These are phyloP conservation scores for Diplodia seriata DNA, from an alignment of 2,329 filamentous ascomycete genomes.

Conservation along the genomic window DNA sequence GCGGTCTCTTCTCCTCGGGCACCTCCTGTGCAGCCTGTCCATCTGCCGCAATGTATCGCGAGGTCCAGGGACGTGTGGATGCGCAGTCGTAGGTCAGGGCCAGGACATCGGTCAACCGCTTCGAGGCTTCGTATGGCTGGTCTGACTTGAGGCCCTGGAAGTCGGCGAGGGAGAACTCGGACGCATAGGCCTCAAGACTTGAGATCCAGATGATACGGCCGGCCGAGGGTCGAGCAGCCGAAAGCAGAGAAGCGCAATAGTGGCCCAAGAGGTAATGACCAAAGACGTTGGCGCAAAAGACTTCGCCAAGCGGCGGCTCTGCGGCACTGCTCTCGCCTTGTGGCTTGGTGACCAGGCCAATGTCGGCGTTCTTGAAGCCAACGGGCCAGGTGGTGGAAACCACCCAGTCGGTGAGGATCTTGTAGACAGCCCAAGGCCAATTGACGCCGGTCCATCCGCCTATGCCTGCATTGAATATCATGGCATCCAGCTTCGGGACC, in stretches of 20 bases:
- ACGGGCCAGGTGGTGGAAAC: constrained; percentile 76
- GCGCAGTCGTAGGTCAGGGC: constrained; percentile 75
- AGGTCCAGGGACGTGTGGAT: constrained; percentile 63
- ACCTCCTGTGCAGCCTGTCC: constrained; percentile 35
- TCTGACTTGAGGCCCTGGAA: constrained; percentile 72
- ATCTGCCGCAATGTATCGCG: constrained; percentile 59
- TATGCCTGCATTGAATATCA: constrained; percentile 87
- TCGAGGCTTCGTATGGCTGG: constrained; percentile 82
- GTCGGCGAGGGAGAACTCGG: constrained; percentile 70
- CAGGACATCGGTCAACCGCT: constrained; percentile 85
- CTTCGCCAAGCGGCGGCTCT: constrained; percentile 73
- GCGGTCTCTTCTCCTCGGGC: constrained; percentile 53
- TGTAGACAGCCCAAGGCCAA: constrained; percentile 67
- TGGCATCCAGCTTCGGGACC: constrained; percentile 75
- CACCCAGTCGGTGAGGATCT: constrained; percentile 66
- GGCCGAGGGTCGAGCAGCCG: constrained; percentile 51
- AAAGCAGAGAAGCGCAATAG: constrained; percentile 76
- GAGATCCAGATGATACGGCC: constrained; percentile 87
- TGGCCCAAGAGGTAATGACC: constrained; percentile 92
- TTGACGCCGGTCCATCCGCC: constrained; percentile 84
- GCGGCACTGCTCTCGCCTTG: constrained; percentile 52
- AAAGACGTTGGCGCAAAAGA: constrained; percentile 93
- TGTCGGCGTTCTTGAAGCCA: constrained; percentile 70
- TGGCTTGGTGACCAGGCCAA: constrained; percentile 61
- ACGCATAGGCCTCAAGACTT: constrained; percentile 73